These are phyloP conservation scores for Neonectria faginata DNA, from an alignment of 2,329 filamentous ascomycete genomes.

Conservation along the genomic window DNA sequence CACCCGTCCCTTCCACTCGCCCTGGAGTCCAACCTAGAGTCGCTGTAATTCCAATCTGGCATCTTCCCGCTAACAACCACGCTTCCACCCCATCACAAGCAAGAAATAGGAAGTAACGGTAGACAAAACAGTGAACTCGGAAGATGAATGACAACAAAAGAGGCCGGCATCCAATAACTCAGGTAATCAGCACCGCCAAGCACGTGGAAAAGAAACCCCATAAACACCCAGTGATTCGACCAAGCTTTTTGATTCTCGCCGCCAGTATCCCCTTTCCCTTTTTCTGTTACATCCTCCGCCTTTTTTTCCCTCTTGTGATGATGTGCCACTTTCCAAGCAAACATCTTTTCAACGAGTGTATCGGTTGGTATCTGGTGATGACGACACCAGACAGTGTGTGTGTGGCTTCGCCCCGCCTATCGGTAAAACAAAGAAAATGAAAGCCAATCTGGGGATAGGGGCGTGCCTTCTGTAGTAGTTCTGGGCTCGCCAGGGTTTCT, in stretches of 20 bases:
- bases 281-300: conserved; percentile 25
- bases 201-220: conserved; percentile 6
- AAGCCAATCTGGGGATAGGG: conserved; percentile 28
- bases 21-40: conserved; percentile 9
- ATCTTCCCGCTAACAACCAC: conserved; percentile 15
- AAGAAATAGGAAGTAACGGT: conserved; percentile 4
- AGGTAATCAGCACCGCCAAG: conserved; percentile 11
- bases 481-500: conserved; percentile 23
- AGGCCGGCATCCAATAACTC: conserved; percentile 12
- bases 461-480: conserved; percentile 28
- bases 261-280: conserved; percentile 10
- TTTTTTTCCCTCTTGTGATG: conserved; percentile 15
- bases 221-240: conserved; percentile 21
- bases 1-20: conserved; percentile 6
- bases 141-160: conserved; percentile 10
- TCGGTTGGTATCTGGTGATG: conserved; percentile 28
- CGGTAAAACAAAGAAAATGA: conserved; percentile 23
- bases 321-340: conserved; percentile 24
- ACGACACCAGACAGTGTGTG: conserved; percentile 19
- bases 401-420: conserved; percentile 22
- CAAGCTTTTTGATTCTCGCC: conserved; percentile 22
- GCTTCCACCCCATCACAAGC: conserved; percentile 11
- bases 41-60: conserved; percentile 26
- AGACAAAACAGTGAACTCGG: conserved; percentile 8
- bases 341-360: conserved; percentile 30